Conservation (phyloP, 1,284 basidiomycete genomes). For the Mycena sp. region DNA sequence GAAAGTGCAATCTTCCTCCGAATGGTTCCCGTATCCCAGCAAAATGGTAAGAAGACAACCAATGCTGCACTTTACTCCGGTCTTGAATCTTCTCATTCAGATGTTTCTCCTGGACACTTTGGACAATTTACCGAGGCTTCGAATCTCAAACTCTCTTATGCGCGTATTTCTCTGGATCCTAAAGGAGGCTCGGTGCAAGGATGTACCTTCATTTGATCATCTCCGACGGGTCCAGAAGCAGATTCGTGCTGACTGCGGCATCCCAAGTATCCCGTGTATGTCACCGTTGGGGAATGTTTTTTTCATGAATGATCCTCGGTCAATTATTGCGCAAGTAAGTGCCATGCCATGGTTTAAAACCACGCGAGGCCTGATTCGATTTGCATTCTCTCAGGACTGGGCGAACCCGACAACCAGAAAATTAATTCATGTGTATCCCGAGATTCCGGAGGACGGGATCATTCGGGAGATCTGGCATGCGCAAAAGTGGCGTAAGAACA, state of each 20-base stretch:
- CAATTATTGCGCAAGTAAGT: constrained; percentile 28
- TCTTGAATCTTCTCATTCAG: neutral
- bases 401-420: constrained; percentile 26
- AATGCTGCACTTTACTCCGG: too few relatives aligned
- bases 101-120: constrained; percentile 20
- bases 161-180: constrained; percentile 42
- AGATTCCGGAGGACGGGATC: constrained; percentile 24
- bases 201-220: constrained; percentile 41
- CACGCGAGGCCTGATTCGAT: too few relatives aligned
- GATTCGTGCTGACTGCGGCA: constrained; percentile 28
- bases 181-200: constrained; percentile 30
- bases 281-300: constrained; percentile 40
- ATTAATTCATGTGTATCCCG: constrained; percentile 33
- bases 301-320: constrained; percentile 30
- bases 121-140: constrained; percentile 17
- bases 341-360: too few relatives aligned
- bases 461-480: constrained; percentile 28
- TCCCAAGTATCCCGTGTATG: constrained; percentile 33
- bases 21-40: constrained; percentile 9
- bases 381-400: constrained; percentile 12
- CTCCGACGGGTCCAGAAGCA: constrained; percentile 37
- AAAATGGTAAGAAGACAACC: too few relatives aligned
- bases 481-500: constrained; percentile 18
- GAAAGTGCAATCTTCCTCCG: too few relatives aligned
- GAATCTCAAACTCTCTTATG: constrained; percentile 33